Conservation (phyloP, 805 yeast species). For the Teunomyces barrocoloradensis region DNA sequence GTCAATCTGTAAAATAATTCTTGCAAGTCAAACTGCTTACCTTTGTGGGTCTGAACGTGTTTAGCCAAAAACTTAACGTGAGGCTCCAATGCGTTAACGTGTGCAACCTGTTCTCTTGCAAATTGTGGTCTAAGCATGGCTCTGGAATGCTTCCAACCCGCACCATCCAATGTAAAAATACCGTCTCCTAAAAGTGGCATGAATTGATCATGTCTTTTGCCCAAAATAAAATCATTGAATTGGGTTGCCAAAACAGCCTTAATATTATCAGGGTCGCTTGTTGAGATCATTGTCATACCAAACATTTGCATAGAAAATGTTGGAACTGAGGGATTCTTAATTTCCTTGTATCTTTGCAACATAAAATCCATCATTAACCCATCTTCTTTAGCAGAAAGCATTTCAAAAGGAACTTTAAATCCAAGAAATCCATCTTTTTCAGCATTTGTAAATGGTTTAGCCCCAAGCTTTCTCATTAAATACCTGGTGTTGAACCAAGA, state of each 20-base stretch:
- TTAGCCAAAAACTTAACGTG: conserved; percentile 35
- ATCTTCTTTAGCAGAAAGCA: conserved; percentile 12
- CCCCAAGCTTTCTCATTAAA: conserved; percentile 8
- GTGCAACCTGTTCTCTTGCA: conserved; percentile 43
- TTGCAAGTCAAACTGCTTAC: conserved; percentile 35
- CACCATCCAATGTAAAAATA: conserved; percentile 41
- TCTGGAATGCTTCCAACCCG: conserved; percentile 44
- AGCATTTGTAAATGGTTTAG: conserved; percentile 7
- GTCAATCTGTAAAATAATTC: conserved; percentile 38
- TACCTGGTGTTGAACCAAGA: background rate
- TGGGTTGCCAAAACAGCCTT: conserved; percentile 44
- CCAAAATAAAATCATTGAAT: conserved; percentile 39
- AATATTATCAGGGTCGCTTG: conserved; percentile 41
- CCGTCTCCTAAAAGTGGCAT: conserved; percentile 42
- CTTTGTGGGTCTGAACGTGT: conserved; percentile 27
- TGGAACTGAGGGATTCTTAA: conserved; percentile 14
- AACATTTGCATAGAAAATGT: conserved; percentile 11
- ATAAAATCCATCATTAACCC: conserved; percentile 21
- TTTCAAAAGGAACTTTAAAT: conserved; percentile 11
- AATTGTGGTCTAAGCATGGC: conserved; percentile 46
- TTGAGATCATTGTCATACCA: conserved; percentile 20
- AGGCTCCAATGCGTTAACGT: conserved; percentile 38
- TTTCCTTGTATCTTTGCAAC: conserved; percentile 11
- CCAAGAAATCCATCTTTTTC: conserved; percentile 16
- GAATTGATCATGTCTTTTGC: conserved; percentile 37